Evolutionary conservation across 1,284 basidiomycete genomes (phyloP).

Genomic region (Tilletia caries): DNA sequence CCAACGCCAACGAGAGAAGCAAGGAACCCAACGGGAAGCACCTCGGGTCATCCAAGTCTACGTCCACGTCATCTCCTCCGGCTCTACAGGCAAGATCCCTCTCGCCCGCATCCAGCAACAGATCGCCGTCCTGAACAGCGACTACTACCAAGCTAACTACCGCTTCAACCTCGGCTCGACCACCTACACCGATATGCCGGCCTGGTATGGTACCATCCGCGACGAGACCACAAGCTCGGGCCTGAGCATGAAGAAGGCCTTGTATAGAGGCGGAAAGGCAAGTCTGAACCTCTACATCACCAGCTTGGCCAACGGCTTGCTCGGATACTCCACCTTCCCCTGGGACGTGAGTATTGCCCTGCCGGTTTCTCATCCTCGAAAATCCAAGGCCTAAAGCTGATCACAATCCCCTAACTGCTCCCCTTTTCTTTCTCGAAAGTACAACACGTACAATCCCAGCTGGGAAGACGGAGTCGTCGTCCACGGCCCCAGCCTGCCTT

Average conservation of each 20-base stretch:
- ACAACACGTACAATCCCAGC: no score
- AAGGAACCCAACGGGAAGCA: neutral
- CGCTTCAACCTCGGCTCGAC: constrained; percentile 58
- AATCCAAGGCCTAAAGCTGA: no score
- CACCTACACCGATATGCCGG: constrained; percentile 58
- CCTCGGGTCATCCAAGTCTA: constrained; percentile 16
- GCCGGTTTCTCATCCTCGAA: constrained; percentile 45
- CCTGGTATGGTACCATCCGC: constrained; percentile 60
- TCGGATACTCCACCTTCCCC: constrained; percentile 60
- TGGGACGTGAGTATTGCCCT: constrained; percentile 21
- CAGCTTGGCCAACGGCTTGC: constrained; percentile 25
- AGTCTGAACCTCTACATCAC: constrained; percentile 62
- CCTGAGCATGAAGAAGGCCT: constrained; percentile 60
- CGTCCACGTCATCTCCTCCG: constrained; percentile 30
- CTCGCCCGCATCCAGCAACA: constrained; percentile 41
- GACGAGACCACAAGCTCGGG: constrained; percentile 55
- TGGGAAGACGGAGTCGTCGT: constrained; percentile 59
- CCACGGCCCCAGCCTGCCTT: constrained; percentile 58
- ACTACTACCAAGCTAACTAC: constrained; percentile 58
- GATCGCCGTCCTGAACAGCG: constrained; percentile 60
- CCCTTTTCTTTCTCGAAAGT: no score
- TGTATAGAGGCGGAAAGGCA: constrained; percentile 57
- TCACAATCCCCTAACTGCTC: no score
- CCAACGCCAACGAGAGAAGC: neutral
- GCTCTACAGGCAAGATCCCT: constrained; percentile 24